Conservation (phyloP, 495 filamentous ascomycete species). For the Tetracladium marchalianum region DNA sequence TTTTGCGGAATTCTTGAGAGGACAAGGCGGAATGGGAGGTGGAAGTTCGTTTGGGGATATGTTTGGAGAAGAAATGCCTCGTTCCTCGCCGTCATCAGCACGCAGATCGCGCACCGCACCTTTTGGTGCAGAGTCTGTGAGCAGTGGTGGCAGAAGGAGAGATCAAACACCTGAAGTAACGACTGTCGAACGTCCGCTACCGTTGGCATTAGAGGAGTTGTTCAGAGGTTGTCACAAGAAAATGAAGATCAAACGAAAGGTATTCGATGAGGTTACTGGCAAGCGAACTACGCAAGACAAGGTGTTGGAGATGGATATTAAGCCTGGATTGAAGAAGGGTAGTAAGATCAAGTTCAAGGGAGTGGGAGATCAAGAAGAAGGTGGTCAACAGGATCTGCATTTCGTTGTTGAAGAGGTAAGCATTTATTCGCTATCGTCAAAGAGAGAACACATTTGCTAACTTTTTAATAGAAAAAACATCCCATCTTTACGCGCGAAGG, state of each 20-base stretch:
- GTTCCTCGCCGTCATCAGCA: slow-evolving; percentile 21
- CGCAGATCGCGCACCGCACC: slow-evolving; percentile 24
- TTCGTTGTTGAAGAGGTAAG: slow-evolving; percentile 90
- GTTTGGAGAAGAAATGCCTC: slow-evolving; percentile 27
- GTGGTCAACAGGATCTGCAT: slow-evolving; percentile 92
- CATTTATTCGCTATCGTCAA: slow-evolving; percentile 4
- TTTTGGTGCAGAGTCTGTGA: slow-evolving; percentile 35
- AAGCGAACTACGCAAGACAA: slow-evolving; percentile 81
- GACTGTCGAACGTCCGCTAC: slow-evolving; percentile 75
- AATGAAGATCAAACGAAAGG: slow-evolving; percentile 95
- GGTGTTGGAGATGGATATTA: slow-evolving; percentile 86
- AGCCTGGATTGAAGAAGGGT: slow-evolving; percentile 87
- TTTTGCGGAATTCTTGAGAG: slow-evolving; percentile 70
- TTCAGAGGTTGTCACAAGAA: slow-evolving; percentile 82
- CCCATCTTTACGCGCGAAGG: slow-evolving; percentile 73
- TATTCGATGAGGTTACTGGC: slow-evolving; percentile 66
- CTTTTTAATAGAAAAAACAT: slow-evolving; percentile 60
- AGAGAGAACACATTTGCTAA: slow-evolving; percentile 9
- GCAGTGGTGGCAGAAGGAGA: slow-evolving; percentile 24
- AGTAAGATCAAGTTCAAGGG: slow-evolving; percentile 97
- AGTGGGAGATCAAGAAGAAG: slow-evolving; percentile 93
- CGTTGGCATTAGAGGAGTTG: slow-evolving; percentile 77
- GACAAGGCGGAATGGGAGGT: slow-evolving; percentile 36
- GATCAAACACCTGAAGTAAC: slow-evolving; percentile 75
- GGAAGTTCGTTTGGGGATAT: slow-evolving; percentile 39